A percentile compares a stretch with the other conserved stretches of the same genome.
Conservation (phyloP, 2,329 filamentous ascomycete genomes). For the Cylindrodendrum hubeiense region DNA sequence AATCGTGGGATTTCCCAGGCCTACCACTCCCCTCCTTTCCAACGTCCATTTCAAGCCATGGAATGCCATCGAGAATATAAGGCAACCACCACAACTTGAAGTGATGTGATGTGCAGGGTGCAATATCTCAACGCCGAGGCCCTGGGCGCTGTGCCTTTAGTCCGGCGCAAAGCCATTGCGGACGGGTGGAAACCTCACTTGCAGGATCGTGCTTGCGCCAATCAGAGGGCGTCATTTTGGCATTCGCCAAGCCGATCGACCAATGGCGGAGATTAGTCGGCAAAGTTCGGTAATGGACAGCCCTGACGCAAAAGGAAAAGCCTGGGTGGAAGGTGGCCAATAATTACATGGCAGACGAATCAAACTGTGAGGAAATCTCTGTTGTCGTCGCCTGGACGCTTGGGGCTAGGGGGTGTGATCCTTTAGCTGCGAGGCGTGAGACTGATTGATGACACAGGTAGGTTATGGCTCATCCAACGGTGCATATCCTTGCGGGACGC, state of each 20-base stretch:
- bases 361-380: conserved; percentile 41
- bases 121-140: conserved; percentile 3
- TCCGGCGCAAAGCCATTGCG: conserved; percentile 31
- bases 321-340: conserved; percentile 24
- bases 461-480: conserved; percentile 24
- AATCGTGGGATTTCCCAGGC: conserved; percentile 34
- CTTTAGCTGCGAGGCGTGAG: conserved; percentile 25
- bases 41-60: conserved; percentile 1
- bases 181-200: conserved; percentile 37
- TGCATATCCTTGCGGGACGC: conserved; percentile 27
- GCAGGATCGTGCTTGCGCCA: conserved; percentile 30
- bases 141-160: conserved; percentile 36
- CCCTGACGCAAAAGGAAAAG: conserved; percentile 20
- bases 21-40: conserved; percentile 19
- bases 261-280: conserved; percentile 44
- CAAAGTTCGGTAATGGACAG: conserved; percentile 38
- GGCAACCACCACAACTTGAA: conserved; percentile 14
- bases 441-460: conserved; percentile 27
- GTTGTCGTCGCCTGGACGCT: conserved; percentile 19
- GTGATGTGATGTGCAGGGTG: conserved; percentile 22
- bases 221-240: conserved; percentile 23
- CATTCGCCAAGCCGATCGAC: neutral
- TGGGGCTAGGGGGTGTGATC: conserved; percentile 15
- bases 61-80: neutral
- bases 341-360: conserved; percentile 32